Evolutionary conservation across 352 stramenopile species (phyloP).

Genomic region (Globisporangium heterothallicum): DNA sequence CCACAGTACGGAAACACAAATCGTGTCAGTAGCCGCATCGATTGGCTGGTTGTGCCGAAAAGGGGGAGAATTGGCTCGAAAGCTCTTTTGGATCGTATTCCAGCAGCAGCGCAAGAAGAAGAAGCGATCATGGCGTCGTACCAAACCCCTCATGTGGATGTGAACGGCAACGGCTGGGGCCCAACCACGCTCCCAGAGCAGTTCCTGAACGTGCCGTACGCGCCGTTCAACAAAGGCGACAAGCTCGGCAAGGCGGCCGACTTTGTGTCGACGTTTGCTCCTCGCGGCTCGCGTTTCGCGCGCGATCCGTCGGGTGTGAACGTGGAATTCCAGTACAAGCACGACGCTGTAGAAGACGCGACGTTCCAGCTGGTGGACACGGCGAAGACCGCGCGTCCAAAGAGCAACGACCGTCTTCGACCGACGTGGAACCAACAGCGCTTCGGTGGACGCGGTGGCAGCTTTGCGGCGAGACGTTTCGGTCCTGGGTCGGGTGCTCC

Average conservation of each 20-base stretch:
- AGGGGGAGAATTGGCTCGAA: background rate
- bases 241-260: constrained; percentile 92
- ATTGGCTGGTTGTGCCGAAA: constrained; percentile 1
- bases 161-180: constrained; percentile 82
- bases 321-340: constrained; percentile 93
- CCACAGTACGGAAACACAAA: background rate
- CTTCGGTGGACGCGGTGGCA: constrained; percentile 55
- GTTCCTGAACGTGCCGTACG: constrained; percentile 93
- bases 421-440: constrained; percentile 86
- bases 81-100: background rate
- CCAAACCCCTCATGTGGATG: constrained; percentile 68
- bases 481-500: constrained; percentile 19
- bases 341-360: constrained; percentile 88
- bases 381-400: constrained; percentile 76
- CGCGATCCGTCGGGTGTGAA: constrained; percentile 84
- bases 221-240: constrained; percentile 94
- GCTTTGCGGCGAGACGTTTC: constrained; percentile 24
- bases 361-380: constrained; percentile 94
- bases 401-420: constrained; percentile 72
- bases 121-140: constrained; percentile 56
- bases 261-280: constrained; percentile 84
- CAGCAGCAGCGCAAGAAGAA: constrained; percentile 4
- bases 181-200: constrained; percentile 82
- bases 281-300: constrained; percentile 41
- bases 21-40: background rate